These are phyloP conservation scores for Fusarium pininemorale DNA, from an alignment of 2,329 filamentous ascomycete species.

Conservation along the genomic window DNA sequence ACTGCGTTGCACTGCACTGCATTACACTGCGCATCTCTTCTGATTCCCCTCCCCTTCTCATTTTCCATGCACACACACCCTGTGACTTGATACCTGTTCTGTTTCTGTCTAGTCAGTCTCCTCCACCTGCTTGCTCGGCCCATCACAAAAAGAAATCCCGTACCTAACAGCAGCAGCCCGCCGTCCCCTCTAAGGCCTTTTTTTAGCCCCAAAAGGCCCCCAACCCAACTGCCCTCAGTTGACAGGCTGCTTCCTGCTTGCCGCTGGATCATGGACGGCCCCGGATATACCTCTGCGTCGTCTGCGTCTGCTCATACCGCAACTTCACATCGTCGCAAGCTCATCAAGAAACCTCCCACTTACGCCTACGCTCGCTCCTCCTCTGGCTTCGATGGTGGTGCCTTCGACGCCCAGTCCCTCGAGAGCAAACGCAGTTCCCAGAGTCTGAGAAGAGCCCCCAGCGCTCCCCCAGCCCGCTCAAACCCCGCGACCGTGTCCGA, in stretches of 20 bases:
- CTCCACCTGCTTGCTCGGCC: slow-evolving; percentile 39
- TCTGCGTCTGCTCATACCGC: slow-evolving; percentile 51
- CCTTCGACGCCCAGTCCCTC: slow-evolving; percentile 64
- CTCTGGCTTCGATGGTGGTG: slow-evolving; percentile 59
- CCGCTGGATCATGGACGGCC: slow-evolving; percentile 58
- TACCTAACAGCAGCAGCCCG: slow-evolving; percentile 32
- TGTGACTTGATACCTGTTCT: slow-evolving; percentile 20
- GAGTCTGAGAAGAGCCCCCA: slow-evolving; percentile 69
- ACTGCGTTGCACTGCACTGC: not conserved
- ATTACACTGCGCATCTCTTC: not conserved
- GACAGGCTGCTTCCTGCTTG: slow-evolving; percentile 38
- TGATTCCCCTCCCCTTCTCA: not conserved
- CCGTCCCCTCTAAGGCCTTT: slow-evolving; percentile 41
- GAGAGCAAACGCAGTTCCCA: slow-evolving; percentile 71
- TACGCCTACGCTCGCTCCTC: slow-evolving; percentile 59
- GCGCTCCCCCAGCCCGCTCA: slow-evolving; percentile 62
- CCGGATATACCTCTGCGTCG: slow-evolving; percentile 46
- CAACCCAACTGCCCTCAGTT: slow-evolving; percentile 24
- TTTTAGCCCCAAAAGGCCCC: slow-evolving; percentile 34
- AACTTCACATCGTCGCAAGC: slow-evolving; percentile 65
- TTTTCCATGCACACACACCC: slow-evolving; percentile 41
- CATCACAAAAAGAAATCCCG: slow-evolving; percentile 37
- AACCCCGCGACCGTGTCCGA: slow-evolving; percentile 60
- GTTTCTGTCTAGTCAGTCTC: slow-evolving; percentile 24
- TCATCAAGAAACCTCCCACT: slow-evolving; percentile 70